Evolutionary conservation across 257 asterid species (phyloP).

Genomic region (Plectranthus barbatus): DNA sequence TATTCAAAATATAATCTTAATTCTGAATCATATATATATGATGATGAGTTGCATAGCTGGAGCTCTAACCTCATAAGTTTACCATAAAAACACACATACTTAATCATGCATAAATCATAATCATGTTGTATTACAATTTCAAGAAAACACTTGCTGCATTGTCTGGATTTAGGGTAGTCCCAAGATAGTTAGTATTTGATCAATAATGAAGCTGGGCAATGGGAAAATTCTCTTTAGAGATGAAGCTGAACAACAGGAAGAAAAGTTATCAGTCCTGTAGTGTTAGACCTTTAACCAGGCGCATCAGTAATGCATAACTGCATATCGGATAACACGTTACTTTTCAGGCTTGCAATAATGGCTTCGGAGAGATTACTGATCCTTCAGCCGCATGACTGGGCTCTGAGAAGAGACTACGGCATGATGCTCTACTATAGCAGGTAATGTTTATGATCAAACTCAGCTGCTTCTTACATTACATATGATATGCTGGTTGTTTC

Average conservation of each 20-base stretch:
- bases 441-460: slow-evolving; percentile 33
- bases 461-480: too few relatives aligned
- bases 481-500: too few relatives aligned
- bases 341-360: slow-evolving; percentile 85
- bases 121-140: not conserved
- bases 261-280: not conserved
- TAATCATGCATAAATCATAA: too few relatives aligned
- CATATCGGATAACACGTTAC: slow-evolving; percentile 18
- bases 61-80: not conserved
- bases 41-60: not conserved
- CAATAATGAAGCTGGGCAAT: too few relatives aligned
- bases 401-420: slow-evolving; percentile 76
- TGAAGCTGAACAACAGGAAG: not conserved
- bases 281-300: not conserved
- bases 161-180: not conserved
- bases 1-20: not conserved
- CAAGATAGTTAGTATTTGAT: too few relatives aligned
- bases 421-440: slow-evolving; percentile 84
- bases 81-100: not conserved
- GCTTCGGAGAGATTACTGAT: slow-evolving; percentile 81
- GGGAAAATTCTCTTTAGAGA: not conserved
- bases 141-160: not conserved
- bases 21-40: not conserved
- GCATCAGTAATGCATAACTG: slow-evolving; percentile 11
- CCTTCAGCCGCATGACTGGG: slow-evolving; percentile 93